Conservation (phyloP, 2,329 filamentous ascomycete genomes). For the Alternaria arbusti region DNA sequence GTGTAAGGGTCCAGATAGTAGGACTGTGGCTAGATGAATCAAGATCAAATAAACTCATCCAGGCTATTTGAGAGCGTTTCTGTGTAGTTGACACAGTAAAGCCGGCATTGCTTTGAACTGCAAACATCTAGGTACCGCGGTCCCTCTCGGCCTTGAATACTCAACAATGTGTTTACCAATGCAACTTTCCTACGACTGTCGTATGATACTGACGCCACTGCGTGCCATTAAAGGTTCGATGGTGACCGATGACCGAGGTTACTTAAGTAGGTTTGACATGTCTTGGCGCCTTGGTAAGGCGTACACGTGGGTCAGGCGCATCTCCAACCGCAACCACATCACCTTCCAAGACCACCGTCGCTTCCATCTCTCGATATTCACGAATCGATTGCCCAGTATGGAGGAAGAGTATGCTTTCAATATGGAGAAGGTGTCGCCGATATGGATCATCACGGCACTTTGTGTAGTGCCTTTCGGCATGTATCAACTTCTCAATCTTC, state of each 20-base stretch:
- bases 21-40: not conserved
- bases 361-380: not conserved
- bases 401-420: constrained; percentile 17
- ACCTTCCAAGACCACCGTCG: not conserved
- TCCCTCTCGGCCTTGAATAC: not conserved
- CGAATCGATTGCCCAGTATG: not conserved
- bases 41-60: not conserved
- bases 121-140: not conserved
- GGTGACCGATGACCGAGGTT: not conserved
- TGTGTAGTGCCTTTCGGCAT: constrained; percentile 27
- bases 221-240: not conserved
- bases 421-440: constrained; percentile 25
- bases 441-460: constrained; percentile 28
- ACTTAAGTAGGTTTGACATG: not conserved
- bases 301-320: not conserved
- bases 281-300: constrained; percentile 4
- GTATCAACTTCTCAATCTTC: constrained; percentile 27
- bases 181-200: not conserved
- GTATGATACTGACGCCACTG: not conserved
- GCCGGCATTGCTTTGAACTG: not conserved
- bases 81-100: too few relatives aligned
- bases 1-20: constrained; percentile 5
- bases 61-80: not conserved
- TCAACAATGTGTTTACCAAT: not conserved
- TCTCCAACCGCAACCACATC: not conserved